Base-by-base conservation (phyloP, 371 early-diverging fungal genomes). In the Parasitella parasitica region DNA sequence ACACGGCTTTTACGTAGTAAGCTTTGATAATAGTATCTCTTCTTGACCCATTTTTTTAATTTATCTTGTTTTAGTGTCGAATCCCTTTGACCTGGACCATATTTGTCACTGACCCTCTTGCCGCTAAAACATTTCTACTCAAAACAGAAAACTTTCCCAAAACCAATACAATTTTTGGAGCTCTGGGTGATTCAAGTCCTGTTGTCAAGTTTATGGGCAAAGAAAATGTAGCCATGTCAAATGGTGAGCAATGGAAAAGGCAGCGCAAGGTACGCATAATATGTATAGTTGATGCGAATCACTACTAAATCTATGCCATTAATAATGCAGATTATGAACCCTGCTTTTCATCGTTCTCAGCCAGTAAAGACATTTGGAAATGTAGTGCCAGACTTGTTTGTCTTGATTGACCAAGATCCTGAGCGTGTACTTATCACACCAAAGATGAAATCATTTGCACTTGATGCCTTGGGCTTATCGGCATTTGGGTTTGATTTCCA, bases 401-500 rank as follows among this genome's bases (percentile, higher is more conserved):
- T 55, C 0, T 24, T 64, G 4, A 66, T 79, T 27, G 71, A 79
- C 24, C 43, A 64, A 32, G 24, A 54, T 9, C 39, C 57, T 11
- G 61, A 63, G 2, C 27, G 35, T 2, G 38, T 69, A 3, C 38
- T 43, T 38, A 57, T 70, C 2, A 16, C 65, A 1, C 28, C 46
- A 0, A 18, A 49, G 13, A 67, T 72, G 63, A 66, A 68, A 27
- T 32, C 52, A 2, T 58, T 76, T 15, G 72, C 79, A 15, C 39
- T 79, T 27, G 79, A 79, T 55, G 66, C 63, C 0, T 43, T 79
- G 12, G 79, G 79, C 4, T 46, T 66, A 15, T 63, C 76, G 26
- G 71, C 64, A 20, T 79, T 79, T 57, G 74, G 76, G 70, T 76
- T 76, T 56, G 67, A 72, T 57, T 76, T 76, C 35, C 30, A 58